Evolutionary conservation across 2,329 filamentous ascomycete species (phyloP).

Genomic region (Colletotrichum godetiae): DNA sequence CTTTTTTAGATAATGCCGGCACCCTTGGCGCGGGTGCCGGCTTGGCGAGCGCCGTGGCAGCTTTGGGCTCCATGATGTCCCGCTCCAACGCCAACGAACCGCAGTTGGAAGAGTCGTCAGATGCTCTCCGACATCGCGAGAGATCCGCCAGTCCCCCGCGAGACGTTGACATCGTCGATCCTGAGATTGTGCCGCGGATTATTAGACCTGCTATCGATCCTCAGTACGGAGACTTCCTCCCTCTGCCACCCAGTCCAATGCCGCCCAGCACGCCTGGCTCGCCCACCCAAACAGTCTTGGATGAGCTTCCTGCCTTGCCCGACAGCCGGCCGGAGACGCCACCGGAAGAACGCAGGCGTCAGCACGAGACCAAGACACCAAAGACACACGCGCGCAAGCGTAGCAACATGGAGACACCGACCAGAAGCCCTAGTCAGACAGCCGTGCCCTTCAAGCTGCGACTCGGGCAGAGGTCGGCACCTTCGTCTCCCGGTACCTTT

Average conservation of each 20-base stretch:
- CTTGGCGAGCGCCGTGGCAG: slow-evolving; percentile 63
- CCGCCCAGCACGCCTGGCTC: slow-evolving; percentile 69
- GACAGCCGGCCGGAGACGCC: slow-evolving; percentile 70
- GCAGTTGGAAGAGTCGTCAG: slow-evolving; percentile 48
- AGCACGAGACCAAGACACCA: slow-evolving; percentile 53
- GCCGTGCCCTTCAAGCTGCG: slow-evolving; percentile 68
- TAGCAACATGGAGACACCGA: slow-evolving; percentile 59
- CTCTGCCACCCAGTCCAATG: slow-evolving; percentile 72
- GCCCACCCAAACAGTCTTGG: slow-evolving; percentile 49
- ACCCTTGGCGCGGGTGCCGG: slow-evolving; percentile 78
- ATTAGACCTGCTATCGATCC: slow-evolving; percentile 76
- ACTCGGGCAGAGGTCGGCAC: slow-evolving; percentile 59
- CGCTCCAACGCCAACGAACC: slow-evolving; percentile 59
- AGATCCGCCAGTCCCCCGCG: slow-evolving; percentile 28
- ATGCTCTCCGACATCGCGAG: not conserved
- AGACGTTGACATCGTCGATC: slow-evolving; percentile 59
- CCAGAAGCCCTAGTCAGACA: slow-evolving; percentile 66
- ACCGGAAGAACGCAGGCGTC: slow-evolving; percentile 56
- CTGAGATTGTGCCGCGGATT: slow-evolving; percentile 67
- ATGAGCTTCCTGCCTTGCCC: slow-evolving; percentile 65
- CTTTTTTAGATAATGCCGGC: slow-evolving; percentile 81
- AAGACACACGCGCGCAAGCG: slow-evolving; percentile 59
- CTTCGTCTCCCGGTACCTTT: slow-evolving; percentile 54
- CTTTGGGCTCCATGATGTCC: slow-evolving; percentile 51
- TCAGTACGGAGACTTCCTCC: slow-evolving; percentile 72